phyloP scores from a whole-genome alignment of 129 eudicot species.

The Helichrysum umbraculigerum region DNA sequence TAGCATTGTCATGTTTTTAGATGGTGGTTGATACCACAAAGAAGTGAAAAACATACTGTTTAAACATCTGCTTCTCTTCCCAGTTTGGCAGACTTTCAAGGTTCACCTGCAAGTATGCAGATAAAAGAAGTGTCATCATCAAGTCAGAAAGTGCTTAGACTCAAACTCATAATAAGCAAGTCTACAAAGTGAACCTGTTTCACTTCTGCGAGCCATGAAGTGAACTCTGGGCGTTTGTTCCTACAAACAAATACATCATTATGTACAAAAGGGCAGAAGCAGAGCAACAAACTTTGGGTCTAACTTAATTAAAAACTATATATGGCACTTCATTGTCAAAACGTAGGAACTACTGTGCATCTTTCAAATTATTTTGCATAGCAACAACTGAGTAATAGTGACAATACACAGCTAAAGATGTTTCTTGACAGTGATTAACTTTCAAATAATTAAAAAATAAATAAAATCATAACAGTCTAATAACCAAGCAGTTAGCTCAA shows the following conservation, averaged over 20 bases:
- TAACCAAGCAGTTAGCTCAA: neutral
- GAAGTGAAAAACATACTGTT: constrained; percentile 59
- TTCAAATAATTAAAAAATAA: neutral
- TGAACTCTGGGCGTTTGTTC: constrained; percentile 96
- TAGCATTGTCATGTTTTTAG: neutral
- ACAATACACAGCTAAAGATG: neutral
- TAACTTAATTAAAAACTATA: neutral
- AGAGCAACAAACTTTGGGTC: neutral
- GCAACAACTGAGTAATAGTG: neutral
- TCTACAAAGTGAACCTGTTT: constrained; percentile 54
- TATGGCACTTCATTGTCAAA: neutral
- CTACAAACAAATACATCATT: constrained; percentile 38
- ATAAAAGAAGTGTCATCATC: neutral
- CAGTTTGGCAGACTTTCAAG: constrained; percentile 90
- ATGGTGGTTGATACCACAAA: constrained; percentile 13
- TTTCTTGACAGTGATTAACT: neutral
- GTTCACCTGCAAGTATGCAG: constrained; percentile 60
- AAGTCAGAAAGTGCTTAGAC: neutral
- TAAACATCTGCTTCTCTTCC: constrained; percentile 98
- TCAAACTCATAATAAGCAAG: constrained; percentile 3
- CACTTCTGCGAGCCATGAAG: constrained; percentile 93
- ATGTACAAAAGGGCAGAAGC: neutral
- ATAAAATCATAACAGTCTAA: neutral
- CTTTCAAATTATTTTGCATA: neutral
- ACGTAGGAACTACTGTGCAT: neutral